These are phyloP conservation scores for Penicillium sp. DNA, from an alignment of 2,329 filamentous ascomycete species.

Conservation along the genomic window DNA sequence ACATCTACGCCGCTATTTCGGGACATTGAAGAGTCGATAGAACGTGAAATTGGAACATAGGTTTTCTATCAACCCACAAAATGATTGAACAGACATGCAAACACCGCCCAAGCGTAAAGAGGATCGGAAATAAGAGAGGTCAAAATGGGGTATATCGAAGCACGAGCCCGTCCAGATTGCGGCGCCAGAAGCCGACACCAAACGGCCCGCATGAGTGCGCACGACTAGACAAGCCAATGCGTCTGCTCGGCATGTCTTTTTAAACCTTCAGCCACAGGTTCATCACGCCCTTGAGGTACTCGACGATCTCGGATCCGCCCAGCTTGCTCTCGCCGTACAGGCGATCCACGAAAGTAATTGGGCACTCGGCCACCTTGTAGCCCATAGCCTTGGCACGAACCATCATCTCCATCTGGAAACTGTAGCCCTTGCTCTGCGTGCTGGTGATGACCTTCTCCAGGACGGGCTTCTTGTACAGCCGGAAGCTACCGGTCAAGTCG, in stretches of 20 bases:
- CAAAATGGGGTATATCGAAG: constrained; percentile 26
- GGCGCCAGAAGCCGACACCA: constrained; percentile 2
- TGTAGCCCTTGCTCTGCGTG: constrained; percentile 95
- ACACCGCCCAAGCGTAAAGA: constrained; percentile 20
- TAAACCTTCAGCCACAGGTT: constrained; percentile 75
- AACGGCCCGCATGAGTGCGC: constrained; percentile 13
- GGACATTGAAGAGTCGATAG: neutral
- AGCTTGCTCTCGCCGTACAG: constrained; percentile 95
- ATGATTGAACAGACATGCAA: constrained; percentile 16
- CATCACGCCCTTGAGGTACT: constrained; percentile 86
- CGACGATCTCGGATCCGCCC: constrained; percentile 90
- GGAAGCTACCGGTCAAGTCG: constrained; percentile 91
- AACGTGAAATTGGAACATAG: constrained; percentile 7
- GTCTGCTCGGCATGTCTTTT: constrained; percentile 9
- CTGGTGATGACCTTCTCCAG: constrained; percentile 84
- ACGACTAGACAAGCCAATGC: constrained; percentile 9
- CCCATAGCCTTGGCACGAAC: constrained; percentile 95
- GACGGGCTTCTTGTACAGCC: constrained; percentile 88
- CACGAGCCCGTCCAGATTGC: constrained; percentile 1
- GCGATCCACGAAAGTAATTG: constrained; percentile 93
- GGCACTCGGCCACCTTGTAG: constrained; percentile 88
- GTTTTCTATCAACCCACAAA: constrained; percentile 13
- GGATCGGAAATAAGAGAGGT: constrained; percentile 14
- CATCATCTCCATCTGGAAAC: constrained; percentile 99
- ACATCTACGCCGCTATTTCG: neutral